Percentiles rank a stretch among this genome's conserved stretches.
These are phyloP conservation scores for Aleurites moluccanus DNA, from an alignment of 441 rosid genomes.

Conservation along the genomic window DNA sequence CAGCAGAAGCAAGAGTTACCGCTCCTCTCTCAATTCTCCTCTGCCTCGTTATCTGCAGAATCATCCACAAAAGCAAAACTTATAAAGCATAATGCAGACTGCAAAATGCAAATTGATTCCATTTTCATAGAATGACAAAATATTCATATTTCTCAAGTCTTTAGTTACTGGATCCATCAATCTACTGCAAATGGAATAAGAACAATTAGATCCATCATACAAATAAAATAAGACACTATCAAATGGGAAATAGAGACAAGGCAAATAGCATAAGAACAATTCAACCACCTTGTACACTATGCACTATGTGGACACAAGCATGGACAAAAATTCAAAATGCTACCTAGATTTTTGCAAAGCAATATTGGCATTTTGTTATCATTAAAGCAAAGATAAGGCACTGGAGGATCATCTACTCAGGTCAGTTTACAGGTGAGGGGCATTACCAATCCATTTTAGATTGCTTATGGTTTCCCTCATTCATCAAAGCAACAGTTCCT, in stretches of 20 bases:
- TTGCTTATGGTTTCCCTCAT: neutral
- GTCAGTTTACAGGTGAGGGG: neutral
- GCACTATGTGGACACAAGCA: neutral
- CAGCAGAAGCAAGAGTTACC: slow-evolving; percentile 96
- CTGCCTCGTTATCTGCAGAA: slow-evolving; percentile 87
- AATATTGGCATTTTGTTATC: neutral
- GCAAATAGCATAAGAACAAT: neutral
- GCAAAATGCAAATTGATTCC: slow-evolving; percentile 18
- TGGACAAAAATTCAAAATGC: neutral
- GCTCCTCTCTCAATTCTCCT: slow-evolving; percentile 98
- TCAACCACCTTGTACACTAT: neutral
- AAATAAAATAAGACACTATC: slow-evolving; percentile 6
- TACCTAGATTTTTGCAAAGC: neutral
- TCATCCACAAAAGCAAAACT: slow-evolving; percentile 22
- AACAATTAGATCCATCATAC: slow-evolving; percentile 6
- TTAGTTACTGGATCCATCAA: slow-evolving; percentile 79
- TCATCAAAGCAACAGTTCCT: neutral
- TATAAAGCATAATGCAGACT: slow-evolving; percentile 13
- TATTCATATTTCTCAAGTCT: slow-evolving; percentile 96
- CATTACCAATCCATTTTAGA: neutral
- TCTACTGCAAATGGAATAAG: slow-evolving; percentile 57
- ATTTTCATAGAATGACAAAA: slow-evolving; percentile 25
- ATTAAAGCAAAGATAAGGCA: neutral
- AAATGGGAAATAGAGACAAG: neutral
- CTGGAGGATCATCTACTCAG: neutral